Percentiles rank a stretch among this genome's conserved stretches.
phyloP scores from a whole-genome alignment of 2,329 filamentous ascomycete genomes.

The Trichoderma guizhouense region DNA sequence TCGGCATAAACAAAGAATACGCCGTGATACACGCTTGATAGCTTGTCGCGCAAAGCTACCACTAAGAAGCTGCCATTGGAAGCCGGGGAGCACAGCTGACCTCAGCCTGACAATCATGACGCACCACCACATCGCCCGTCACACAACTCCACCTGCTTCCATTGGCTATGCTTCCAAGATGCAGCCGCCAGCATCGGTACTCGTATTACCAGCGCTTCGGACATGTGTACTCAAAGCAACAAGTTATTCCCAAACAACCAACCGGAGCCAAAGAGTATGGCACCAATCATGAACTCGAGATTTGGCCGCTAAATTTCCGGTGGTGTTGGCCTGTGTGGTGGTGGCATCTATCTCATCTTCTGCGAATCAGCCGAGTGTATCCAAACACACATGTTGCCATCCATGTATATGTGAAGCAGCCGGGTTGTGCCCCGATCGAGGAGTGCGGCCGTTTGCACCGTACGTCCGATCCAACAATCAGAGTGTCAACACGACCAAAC shows the following conservation, averaged over 20 bases:
- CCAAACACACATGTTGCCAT: not conserved
- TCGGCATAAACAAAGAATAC: not conserved
- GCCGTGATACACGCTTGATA: not conserved
- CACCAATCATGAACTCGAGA: not conserved
- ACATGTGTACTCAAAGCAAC: not conserved
- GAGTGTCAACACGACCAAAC: not conserved
- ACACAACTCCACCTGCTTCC: slow-evolving; percentile 1
- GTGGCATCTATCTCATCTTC: not conserved
- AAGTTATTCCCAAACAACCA: not conserved
- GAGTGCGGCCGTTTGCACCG: not conserved
- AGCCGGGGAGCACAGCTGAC: slow-evolving; percentile 4
- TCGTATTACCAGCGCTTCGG: not conserved
- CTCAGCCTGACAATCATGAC: not conserved
- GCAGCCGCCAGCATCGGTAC: slow-evolving; percentile 1
- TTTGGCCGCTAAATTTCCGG: not conserved
- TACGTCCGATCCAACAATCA: not conserved
- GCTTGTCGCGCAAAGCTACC: not conserved
- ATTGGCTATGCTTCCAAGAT: not conserved
- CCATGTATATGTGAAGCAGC: not conserved
- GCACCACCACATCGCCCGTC: not conserved
- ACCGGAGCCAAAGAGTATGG: not conserved
- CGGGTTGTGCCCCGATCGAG: not conserved
- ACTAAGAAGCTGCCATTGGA: not conserved
- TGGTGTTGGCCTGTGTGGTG: not conserved
- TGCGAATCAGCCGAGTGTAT: not conserved